Percentiles rank a stretch among this genome's conserved stretches.
These are phyloP conservation scores for Penicillium fimorum DNA, from an alignment of 495 filamentous ascomycete species.

Conservation along the genomic window DNA sequence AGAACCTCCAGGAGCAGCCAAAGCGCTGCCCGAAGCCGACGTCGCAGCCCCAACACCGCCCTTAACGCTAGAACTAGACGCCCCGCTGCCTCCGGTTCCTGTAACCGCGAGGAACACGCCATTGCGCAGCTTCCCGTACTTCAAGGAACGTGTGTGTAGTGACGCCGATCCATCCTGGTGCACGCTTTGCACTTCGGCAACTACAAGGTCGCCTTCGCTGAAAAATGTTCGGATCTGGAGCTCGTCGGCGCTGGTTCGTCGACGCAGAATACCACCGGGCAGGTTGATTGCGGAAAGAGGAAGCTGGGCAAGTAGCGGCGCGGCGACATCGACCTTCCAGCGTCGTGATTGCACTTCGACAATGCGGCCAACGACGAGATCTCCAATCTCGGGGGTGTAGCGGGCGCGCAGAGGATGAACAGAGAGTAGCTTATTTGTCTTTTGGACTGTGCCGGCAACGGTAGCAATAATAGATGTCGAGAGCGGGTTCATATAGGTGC, in stretches of 20 bases:
- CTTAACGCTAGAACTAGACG: slow-evolving; percentile 33
- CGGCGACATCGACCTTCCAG: slow-evolving; percentile 92
- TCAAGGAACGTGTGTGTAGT: slow-evolving; percentile 83
- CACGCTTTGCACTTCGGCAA: slow-evolving; percentile 87
- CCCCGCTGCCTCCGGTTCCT: slow-evolving; percentile 72
- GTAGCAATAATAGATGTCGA: slow-evolving; percentile 75
- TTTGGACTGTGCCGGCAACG: slow-evolving; percentile 79
- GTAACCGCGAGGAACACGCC: slow-evolving; percentile 80
- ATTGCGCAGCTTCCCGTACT: slow-evolving; percentile 93
- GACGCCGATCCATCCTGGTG: slow-evolving; percentile 76
- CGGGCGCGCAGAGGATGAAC: slow-evolving; percentile 86
- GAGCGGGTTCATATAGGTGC: slow-evolving; percentile 63
- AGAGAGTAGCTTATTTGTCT: slow-evolving; percentile 94
- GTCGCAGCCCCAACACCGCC: slow-evolving; percentile 29
- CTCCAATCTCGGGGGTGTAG: slow-evolving; percentile 93
- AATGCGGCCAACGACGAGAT: slow-evolving; percentile 91
- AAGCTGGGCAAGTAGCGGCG: slow-evolving; percentile 75
- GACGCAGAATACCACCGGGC: slow-evolving; percentile 87
- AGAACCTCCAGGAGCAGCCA: slow-evolving; percentile 18
- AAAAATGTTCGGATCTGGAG: slow-evolving; percentile 93
- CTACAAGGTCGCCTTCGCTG: slow-evolving; percentile 81
- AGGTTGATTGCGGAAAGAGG: slow-evolving; percentile 89
- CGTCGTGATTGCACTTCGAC: slow-evolving; percentile 84
- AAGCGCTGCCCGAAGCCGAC: slow-evolving; percentile 20
- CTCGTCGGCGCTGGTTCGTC: slow-evolving; percentile 90